Percentiles rank a stretch among this genome's conserved stretches.
phyloP scores from a whole-genome alignment of 2,329 filamentous ascomycete genomes.

The Neophaeococcomyces aloes region DNA sequence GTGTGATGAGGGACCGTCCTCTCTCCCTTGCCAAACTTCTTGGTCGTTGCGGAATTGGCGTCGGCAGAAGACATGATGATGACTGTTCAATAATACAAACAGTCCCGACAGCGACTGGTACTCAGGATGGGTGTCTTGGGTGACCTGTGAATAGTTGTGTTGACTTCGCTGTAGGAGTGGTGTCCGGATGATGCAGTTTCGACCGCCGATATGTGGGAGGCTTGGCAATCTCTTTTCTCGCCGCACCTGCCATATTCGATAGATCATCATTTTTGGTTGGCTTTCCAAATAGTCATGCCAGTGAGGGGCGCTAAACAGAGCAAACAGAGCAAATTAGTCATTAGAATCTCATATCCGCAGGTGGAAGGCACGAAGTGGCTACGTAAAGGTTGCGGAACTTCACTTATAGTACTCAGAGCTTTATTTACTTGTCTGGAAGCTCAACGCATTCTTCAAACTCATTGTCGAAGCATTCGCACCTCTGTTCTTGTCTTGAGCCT shows the following conservation, averaged over 20 bases:
- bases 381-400: too few relatives aligned
- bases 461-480: too few relatives aligned
- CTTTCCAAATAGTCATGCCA: neutral
- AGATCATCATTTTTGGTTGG: neutral
- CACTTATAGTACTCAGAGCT: too few relatives aligned
- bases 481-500: too few relatives aligned
- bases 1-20: conserved; percentile 75
- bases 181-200: neutral
- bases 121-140: conserved; percentile 2
- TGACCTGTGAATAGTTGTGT: conserved; percentile 4
- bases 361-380: too few relatives aligned
- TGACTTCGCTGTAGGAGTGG: neutral
- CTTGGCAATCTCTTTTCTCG: neutral
- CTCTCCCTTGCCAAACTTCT: conserved; percentile 97
- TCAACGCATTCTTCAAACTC: too few relatives aligned
- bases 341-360: too few relatives aligned
- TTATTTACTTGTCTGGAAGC: too few relatives aligned
- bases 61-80: conserved; percentile 46
- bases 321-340: too few relatives aligned
- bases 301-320: neutral
- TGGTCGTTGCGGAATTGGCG: conserved; percentile 48
- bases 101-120: conserved; percentile 6
- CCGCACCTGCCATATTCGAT: neutral
- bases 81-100: conserved; percentile 27
- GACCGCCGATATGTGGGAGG: neutral